These are phyloP conservation scores for Aureobasidium sp. DNA, from an alignment of 2,329 filamentous ascomycete genomes.

Conservation along the genomic window DNA sequence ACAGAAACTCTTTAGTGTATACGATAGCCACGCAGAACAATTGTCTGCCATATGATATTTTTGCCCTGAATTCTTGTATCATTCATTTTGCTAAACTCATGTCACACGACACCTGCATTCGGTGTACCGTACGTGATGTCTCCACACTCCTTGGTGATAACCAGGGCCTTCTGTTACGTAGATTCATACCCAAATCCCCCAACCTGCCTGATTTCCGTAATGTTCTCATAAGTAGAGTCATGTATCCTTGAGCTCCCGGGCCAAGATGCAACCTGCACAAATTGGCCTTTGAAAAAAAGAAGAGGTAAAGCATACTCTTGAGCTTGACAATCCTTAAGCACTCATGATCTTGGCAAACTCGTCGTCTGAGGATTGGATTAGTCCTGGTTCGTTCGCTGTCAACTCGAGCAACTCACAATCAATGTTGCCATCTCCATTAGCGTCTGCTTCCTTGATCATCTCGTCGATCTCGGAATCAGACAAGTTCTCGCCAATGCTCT, in stretches of 20 bases:
- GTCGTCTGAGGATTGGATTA: background rate
- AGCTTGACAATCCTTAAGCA: background rate
- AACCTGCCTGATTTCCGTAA: background rate
- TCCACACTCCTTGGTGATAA: background rate
- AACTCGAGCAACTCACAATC: constrained; percentile 2
- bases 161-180: background rate
- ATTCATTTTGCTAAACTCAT: background rate
- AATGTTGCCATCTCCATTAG: constrained; percentile 10
- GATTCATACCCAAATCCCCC: background rate
- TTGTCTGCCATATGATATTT: background rate
- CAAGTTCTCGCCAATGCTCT: constrained; percentile 4
- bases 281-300: background rate
- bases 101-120: background rate
- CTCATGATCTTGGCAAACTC: constrained; percentile 12
- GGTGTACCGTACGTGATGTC: background rate
- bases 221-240: background rate
- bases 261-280: background rate
- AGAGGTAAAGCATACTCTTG: background rate
- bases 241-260: background rate
- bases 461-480: constrained; percentile 7
- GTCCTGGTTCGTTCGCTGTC: background rate
- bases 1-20: background rate
- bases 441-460: constrained; percentile 12
- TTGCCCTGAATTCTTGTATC: background rate
- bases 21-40: constrained; percentile 1